Conservation (phyloP, 2,329 filamentous ascomycete species). For the Beauveria australis region DNA sequence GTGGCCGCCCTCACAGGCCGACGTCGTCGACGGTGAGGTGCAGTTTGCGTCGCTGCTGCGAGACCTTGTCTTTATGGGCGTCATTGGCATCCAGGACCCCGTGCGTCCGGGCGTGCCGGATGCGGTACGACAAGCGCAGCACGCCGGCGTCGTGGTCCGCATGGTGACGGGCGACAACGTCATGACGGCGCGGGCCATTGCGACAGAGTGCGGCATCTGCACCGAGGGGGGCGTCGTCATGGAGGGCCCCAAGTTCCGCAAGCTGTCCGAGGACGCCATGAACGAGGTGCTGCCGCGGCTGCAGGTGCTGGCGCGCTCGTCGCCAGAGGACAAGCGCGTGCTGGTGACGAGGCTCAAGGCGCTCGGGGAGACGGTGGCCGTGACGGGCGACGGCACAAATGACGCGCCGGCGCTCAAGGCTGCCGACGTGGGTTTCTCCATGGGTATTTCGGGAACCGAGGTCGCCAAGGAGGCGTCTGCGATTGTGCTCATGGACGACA, state of each 20-base stretch:
- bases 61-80: conserved; percentile 63
- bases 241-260: conserved; percentile 61
- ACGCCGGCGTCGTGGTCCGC: conserved; percentile 58
- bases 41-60: conserved; percentile 48
- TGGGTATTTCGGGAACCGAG: conserved; percentile 54
- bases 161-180: conserved; percentile 67
- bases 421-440: conserved; percentile 55
- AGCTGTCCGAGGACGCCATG: conserved; percentile 51
- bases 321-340: conserved; percentile 58
- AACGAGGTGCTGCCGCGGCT: conserved; percentile 49
- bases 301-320: conserved; percentile 57
- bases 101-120: conserved; percentile 56
- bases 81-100: conserved; percentile 65
- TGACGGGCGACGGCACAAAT: conserved; percentile 56
- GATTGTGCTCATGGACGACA: conserved; percentile 55
- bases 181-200: conserved; percentile 64
- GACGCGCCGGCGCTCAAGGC: conserved; percentile 53
- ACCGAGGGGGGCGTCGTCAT: conserved; percentile 52
- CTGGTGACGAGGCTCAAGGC: conserved; percentile 52
- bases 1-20: conserved; percentile 59
- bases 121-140: conserved; percentile 55
- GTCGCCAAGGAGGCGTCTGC: conserved; percentile 56
- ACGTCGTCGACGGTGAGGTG: conserved; percentile 52
- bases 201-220: conserved; percentile 63
- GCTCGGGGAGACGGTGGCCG: conserved; percentile 51